Evolutionary conservation across 176 grass and related monocot genomes (phyloP).

Genomic region (Chrysopogon serrulatus): DNA sequence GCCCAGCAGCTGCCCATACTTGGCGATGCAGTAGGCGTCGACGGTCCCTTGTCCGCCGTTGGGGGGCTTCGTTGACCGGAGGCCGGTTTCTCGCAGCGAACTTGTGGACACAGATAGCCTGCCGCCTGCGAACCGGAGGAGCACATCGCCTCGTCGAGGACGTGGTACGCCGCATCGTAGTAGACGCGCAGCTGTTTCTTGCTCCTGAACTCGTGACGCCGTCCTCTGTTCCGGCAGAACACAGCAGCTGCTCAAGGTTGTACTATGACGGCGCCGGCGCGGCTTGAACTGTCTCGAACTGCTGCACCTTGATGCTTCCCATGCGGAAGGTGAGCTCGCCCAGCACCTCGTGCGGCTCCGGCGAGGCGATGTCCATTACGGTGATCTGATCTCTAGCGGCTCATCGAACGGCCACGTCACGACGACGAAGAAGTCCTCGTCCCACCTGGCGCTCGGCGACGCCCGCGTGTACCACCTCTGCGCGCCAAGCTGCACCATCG

Average conservation of each 20-base stretch:
- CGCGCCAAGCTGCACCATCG: neutral
- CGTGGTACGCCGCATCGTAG: conserved; percentile 34
- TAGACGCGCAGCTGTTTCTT: conserved; percentile 27
- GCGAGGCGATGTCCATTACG: neutral
- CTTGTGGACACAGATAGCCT: neutral
- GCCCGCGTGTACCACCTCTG: neutral
- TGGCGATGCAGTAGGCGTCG: conserved; percentile 68
- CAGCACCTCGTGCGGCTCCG: neutral
- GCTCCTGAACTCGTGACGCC: conserved; percentile 7
- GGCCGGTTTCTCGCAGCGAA: neutral
- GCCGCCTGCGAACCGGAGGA: conserved; percentile 11
- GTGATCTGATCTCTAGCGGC: conserved; percentile 2
- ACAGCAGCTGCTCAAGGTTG: neutral
- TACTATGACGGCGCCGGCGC: neutral
- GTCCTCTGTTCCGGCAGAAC: neutral
- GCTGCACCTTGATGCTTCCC: neutral
- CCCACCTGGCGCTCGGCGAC: conserved; percentile 16
- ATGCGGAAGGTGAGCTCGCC: neutral
- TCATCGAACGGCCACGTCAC: conserved; percentile 34
- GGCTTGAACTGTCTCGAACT: neutral
- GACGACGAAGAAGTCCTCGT: conserved; percentile 30
- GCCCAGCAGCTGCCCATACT: conserved; percentile 45
- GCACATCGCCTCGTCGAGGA: conserved; percentile 17
- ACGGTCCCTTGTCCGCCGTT: conserved; percentile 12
- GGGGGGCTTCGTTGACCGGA: neutral